Base-by-base conservation (phyloP, 306 rosid species). In the Parietaria judaica region DNA sequence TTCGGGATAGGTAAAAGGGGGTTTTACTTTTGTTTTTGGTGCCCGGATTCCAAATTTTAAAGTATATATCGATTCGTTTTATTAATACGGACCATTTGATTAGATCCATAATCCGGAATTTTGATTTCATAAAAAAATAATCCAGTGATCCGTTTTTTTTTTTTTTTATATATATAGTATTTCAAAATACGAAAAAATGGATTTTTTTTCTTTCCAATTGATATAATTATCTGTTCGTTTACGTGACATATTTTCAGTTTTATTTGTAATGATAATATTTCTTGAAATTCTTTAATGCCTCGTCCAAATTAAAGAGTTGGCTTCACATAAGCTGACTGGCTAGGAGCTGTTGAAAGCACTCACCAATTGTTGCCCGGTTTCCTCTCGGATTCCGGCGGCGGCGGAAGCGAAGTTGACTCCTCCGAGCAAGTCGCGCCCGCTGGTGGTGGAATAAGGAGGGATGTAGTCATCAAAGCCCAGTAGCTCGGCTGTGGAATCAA, bases 391-490 rank as follows among this genome's bases (percentile, higher is more conserved):
- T 70, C 96, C 99, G 3, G 99, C 96, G 38, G 99, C 99, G 50
- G 97, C 99, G 3, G 99, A 92, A 51, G 99, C 99, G 78, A 80
- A 92, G 66, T 92, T 92, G 6, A 86, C 87, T 65, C 99, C 99
- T 58, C 6, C 63, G 14, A 92, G 87, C 23, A 92, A 77, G 50
- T 81, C 80, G 76, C 61, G 79, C 12, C 86, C 99, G 2, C 80
- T 77, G 3, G 84, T 88, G 14, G 69, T 62, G 63, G 77, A 70
- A 68, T 66, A 92, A 5, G 99, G 82, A n/a, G 83, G 75, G 50
- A 86, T 84, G 60, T 82, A 88, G 70, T 74, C 71, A 7, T 88
- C 78, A 67, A 92, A 88, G 43, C 94, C 99, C 77, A 92, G 69
- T 45, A 77, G 88, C 70, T 82, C 83, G 58, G 90, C 96, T 92